phyloP scores from a whole-genome alignment of 352 stramenopile species.

The Thraustochytrium sp. region DNA sequence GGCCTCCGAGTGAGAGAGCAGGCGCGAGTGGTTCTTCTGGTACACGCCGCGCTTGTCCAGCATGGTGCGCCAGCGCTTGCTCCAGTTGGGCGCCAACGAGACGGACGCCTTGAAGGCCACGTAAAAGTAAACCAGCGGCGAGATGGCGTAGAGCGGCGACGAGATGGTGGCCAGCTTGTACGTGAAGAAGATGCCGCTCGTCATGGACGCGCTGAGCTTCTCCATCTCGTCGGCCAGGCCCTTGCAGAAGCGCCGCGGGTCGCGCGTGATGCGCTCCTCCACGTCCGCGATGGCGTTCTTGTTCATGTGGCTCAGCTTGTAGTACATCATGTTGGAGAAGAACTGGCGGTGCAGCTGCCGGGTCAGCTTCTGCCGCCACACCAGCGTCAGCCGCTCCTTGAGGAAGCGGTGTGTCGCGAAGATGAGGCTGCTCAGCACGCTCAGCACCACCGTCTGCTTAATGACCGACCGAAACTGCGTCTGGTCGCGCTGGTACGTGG shows the following conservation, averaged over 20 bases:
- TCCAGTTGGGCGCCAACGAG: constrained; percentile 42
- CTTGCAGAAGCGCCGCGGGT: constrained; percentile 44
- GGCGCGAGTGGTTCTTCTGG: constrained; percentile 29
- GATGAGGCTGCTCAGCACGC: constrained; percentile 20
- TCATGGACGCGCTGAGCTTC: constrained; percentile 34
- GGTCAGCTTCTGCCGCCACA: constrained; percentile 41
- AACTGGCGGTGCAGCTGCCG: constrained; percentile 36
- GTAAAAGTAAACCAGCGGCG: constrained; percentile 44
- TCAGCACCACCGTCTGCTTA: constrained; percentile 35
- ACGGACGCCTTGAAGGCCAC: constrained; percentile 31
- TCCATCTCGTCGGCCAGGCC: constrained; percentile 45
- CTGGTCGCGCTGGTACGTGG: constrained; percentile 38
- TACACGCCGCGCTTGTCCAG: constrained; percentile 39
- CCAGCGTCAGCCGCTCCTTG: constrained; percentile 37
- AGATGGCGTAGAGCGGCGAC: constrained; percentile 30
- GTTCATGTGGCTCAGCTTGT: constrained; percentile 48
- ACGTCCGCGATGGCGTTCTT: constrained; percentile 36
- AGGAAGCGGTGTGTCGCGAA: constrained; percentile 43
- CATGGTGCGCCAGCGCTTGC: constrained; percentile 42
- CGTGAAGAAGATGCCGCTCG: constrained; percentile 37
- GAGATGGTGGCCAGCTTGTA: constrained; percentile 45
- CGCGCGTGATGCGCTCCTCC: constrained; percentile 41
- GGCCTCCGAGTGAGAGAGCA: constrained; percentile 39
- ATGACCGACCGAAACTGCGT: constrained; percentile 19
- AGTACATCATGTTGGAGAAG: constrained; percentile 44